These are phyloP conservation scores for Psilocybe cubensis DNA, from an alignment of 768 basidiomycete genomes.

Conservation along the genomic window DNA sequence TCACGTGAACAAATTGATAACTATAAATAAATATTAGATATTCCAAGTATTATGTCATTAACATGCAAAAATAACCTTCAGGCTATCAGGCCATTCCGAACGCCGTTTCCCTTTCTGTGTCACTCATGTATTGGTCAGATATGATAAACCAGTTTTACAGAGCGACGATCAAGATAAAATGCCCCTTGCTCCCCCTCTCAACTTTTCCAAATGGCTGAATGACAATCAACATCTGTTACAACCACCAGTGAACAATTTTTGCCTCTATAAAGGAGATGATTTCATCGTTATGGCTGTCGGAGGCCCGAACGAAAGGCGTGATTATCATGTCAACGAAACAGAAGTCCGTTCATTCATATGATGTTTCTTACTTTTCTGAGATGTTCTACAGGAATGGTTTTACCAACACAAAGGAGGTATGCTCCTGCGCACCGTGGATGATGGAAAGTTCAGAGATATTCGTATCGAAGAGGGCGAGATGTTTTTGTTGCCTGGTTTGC, in stretches of 20 bases:
- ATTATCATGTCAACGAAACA: constrained; percentile 96
- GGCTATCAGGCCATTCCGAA: too few species aligned
- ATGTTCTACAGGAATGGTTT: constrained; percentile 85
- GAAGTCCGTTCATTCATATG: constrained; percentile 54
- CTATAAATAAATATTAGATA: too few species aligned
- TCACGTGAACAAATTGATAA: too few species aligned
- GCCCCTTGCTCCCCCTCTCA: constrained; percentile 82
- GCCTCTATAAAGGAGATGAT: constrained; percentile 80
- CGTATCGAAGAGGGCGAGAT: constrained; percentile 93
- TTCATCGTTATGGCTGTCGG: constrained; percentile 97
- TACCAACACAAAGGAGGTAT: constrained; percentile 96
- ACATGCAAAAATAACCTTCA: too few species aligned
- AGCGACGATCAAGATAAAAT: constrained; percentile 35
- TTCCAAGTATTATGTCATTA: too few species aligned
- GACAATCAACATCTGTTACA: constrained; percentile 80
- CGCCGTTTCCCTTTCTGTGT: too few species aligned
- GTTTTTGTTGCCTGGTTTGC: constrained; percentile 88
- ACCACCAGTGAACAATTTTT: constrained; percentile 94
- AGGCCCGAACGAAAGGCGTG: constrained; percentile 92
- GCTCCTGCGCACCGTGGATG: constrained; percentile 87
- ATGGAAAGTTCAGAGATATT: constrained; percentile 80
- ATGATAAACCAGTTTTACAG: constrained; percentile 5
- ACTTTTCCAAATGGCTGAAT: constrained; percentile 87
- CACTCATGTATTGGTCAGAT: too few species aligned
- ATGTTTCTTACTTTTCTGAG: neutral